These are phyloP conservation scores for Hagleromyces aurorensis DNA, from an alignment of 805 yeast species.

Conservation along the genomic window DNA sequence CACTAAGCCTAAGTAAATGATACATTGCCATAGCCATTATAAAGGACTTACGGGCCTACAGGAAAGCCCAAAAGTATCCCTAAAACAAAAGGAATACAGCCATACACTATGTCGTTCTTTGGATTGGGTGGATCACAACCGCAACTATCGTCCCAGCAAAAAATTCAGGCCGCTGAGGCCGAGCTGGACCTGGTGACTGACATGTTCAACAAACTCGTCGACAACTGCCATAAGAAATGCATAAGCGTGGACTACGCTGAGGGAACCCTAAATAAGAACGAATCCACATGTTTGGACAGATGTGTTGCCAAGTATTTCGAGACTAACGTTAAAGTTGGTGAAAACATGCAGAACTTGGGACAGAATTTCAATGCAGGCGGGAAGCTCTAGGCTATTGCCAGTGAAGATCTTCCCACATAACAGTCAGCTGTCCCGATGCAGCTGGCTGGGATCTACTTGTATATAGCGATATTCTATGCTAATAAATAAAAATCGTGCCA, in stretches of 20 bases:
- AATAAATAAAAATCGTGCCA: no score
- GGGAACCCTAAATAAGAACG: slow-evolving; percentile 69
- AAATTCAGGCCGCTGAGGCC: slow-evolving; percentile 87
- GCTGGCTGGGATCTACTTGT: no score
- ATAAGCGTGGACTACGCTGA: slow-evolving; percentile 58
- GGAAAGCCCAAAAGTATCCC: background rate
- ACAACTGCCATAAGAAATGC: slow-evolving; percentile 84
- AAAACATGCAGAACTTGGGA: slow-evolving; percentile 51
- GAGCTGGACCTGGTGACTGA: slow-evolving; percentile 96
- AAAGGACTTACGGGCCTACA: slow-evolving; percentile 1
- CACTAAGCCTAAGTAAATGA: background rate
- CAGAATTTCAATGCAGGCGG: slow-evolving; percentile 34
- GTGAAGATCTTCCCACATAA: no score
- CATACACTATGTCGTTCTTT: slow-evolving; percentile 49
- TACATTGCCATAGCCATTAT: background rate
- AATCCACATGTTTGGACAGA: slow-evolving; percentile 85
- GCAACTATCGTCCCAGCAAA: slow-evolving; percentile 64
- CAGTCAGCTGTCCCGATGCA: no score
- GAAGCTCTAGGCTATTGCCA: slow-evolving; percentile 24
- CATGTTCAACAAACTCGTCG: slow-evolving; percentile 90
- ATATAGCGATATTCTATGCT: no score
- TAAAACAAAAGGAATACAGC: background rate
- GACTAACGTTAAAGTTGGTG: slow-evolving; percentile 91
- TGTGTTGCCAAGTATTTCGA: slow-evolving; percentile 94
- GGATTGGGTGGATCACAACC: slow-evolving; percentile 75